Conservation (phyloP, 768 basidiomycete species). For the Pulveroboletus ravenelii region DNA sequence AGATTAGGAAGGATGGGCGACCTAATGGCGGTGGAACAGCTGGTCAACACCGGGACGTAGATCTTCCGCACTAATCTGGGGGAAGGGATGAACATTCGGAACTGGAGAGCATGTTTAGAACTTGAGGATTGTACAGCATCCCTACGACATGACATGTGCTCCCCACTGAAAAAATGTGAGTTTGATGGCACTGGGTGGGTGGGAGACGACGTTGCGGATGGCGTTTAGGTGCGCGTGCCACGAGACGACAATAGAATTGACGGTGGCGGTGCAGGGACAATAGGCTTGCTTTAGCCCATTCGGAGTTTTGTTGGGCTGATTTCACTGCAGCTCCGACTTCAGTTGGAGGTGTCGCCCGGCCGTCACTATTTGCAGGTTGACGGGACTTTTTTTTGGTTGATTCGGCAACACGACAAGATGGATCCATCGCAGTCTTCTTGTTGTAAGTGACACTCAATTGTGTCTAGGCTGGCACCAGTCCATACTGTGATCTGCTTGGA, state of each 20-base stretch:
- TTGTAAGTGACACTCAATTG: neutral
- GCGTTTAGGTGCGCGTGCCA: neutral
- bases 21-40: neutral
- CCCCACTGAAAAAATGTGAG: neutral
- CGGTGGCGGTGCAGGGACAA: slow-evolving; percentile 1
- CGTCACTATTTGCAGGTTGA: neutral
- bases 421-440: neutral
- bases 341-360: neutral
- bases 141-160: too few relatives aligned
- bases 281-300: neutral
- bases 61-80: neutral
- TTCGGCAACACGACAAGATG: neutral
- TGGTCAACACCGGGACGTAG: too few relatives aligned
- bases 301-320: neutral
- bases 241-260: neutral
- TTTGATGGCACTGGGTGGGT: neutral
- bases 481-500: slow-evolving; percentile 1
- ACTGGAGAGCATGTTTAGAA: neutral
- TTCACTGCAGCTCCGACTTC: neutral
- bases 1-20: neutral
- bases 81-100: neutral
- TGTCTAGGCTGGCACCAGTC: neutral
- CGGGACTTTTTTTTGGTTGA: neutral
- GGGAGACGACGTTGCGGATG: too few relatives aligned
- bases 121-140: too few relatives aligned